phyloP scores from a whole-genome alignment of 768 basidiomycete species.

The Leccinum subtestaceum region DNA sequence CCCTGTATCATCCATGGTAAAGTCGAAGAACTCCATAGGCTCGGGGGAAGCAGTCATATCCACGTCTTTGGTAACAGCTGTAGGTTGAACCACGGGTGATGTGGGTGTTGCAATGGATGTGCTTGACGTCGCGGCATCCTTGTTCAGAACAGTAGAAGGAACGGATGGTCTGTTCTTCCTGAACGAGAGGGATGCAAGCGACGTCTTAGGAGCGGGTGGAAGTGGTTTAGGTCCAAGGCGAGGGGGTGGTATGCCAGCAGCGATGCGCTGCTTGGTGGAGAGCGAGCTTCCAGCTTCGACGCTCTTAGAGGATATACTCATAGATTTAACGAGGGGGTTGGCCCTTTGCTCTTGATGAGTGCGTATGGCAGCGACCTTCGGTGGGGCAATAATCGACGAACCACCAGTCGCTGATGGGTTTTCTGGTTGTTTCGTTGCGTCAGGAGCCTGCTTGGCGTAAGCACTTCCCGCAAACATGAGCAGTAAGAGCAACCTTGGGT shows the following conservation, averaged over 20 bases:
- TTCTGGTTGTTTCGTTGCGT: constrained; percentile 11
- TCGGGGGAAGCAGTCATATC: constrained; percentile 14
- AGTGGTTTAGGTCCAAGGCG: constrained; percentile 35
- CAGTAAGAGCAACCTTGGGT: constrained; percentile 12
- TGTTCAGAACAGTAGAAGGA: constrained; percentile 8
- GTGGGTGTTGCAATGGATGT: constrained; percentile 1
- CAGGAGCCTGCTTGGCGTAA: constrained; percentile 5
- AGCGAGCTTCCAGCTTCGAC: constrained; percentile 37
- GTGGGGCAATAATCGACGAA: constrained; percentile 8
- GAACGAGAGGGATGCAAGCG: constrained; percentile 38
- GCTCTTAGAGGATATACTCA: constrained; percentile 22
- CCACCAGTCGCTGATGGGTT: background rate
- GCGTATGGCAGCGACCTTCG: constrained; percentile 16
- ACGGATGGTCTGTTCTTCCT: constrained; percentile 38
- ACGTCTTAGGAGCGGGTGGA: constrained; percentile 18
- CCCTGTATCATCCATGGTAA: constrained; percentile 5
- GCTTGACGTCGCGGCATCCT: constrained; percentile 9
- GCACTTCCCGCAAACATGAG: background rate
- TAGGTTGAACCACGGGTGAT: constrained; percentile 11
- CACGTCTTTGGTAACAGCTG: background rate
- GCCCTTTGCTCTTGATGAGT: constrained; percentile 32
- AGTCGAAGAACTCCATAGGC: constrained; percentile 21
- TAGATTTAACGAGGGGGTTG: constrained; percentile 34
- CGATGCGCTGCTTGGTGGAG: constrained; percentile 50
- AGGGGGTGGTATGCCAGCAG: constrained; percentile 38